Evolutionary conservation across 306 rosid species (phyloP), one percentile per base, ranked within the genome.

Genomic region (Lathyrus sativus): DNA sequence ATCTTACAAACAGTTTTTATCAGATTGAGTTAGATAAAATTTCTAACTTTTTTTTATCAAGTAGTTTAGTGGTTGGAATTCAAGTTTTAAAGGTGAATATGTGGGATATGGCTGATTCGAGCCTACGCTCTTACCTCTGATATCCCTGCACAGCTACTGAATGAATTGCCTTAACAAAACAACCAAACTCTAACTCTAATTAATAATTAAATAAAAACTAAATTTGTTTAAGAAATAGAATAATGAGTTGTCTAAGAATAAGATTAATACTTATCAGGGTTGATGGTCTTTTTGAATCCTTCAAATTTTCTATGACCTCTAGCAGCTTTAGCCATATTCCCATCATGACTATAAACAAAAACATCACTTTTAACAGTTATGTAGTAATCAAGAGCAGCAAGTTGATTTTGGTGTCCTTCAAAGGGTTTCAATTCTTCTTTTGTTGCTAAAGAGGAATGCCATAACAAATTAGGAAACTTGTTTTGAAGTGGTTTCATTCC

Each of bases 261-360:
- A 31, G 57, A 67, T 9, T 18, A 29, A 11, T 75, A 89, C 96
- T 73, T 89, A 81, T 86, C 78, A 0, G 90, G 92, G 70, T 37
- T 69, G 54, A 89, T 83, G 67, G 96, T 89, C 67, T 83, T 86
- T 10, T 74, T 69, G 33, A 85, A 89, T 8, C 89, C 90, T 68
- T 86, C 65, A 64, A 73, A 86, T 67, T 43, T 68, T 39, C 92
- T 50, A 43, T 89, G 96, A 7, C 96, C 96, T 5, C 77, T 64
- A 4, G 81, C 81, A 24, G 90, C 89, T 69, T 85, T 86, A 11
- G 96, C 92, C 96, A 89, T 86, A 44, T 89, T 80, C 12, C 96
- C 96, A 57, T 85, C 87, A 7, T 79, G 81, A 7, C 82, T 74
- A 46, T 85, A 85, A 63, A 87, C 56, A 62, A 89, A 89, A 56